Percentiles rank a stretch among this genome's conserved stretches.
Conservation (phyloP, 768 basidiomycete genomes). For the Pisolithus orientalis region DNA sequence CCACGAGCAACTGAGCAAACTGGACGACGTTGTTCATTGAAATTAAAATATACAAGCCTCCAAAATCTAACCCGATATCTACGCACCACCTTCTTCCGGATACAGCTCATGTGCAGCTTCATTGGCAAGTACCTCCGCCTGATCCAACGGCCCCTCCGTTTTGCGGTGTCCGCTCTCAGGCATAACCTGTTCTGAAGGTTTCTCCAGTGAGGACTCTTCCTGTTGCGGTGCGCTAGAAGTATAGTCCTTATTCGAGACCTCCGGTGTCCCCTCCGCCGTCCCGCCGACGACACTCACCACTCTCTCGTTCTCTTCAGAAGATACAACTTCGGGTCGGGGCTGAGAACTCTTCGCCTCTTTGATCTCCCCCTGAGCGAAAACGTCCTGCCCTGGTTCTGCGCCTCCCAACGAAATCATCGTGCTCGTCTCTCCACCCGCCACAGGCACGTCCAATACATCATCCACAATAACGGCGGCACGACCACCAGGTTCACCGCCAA, state of each 20-base stretch:
- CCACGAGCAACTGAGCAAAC: background rate
- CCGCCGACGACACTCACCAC: background rate
- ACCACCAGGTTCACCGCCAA: slow-evolving; percentile 49
- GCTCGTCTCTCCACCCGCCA: slow-evolving; percentile 16
- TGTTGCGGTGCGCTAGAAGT: background rate
- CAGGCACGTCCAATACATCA: slow-evolving; percentile 17
- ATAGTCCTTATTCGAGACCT: background rate
- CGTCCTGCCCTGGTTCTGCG: slow-evolving; percentile 68
- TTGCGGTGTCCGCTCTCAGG: slow-evolving; percentile 6
- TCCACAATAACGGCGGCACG: slow-evolving; percentile 50
- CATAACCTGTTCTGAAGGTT: slow-evolving; percentile 5
- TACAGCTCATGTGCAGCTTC: slow-evolving; percentile 51
- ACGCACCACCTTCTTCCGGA: slow-evolving; percentile 22
- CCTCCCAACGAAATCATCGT: slow-evolving; percentile 42
- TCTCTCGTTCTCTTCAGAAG: slow-evolving; percentile 3
- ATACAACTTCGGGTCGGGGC: background rate
- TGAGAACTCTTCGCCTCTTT: slow-evolving; percentile 43
- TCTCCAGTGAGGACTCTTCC: slow-evolving; percentile 3
- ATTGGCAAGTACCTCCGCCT: slow-evolving; percentile 44
- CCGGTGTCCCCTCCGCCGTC: background rate
- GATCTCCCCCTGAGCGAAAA: slow-evolving; percentile 52
- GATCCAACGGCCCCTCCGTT: slow-evolving; percentile 39
- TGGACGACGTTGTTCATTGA: background rate
- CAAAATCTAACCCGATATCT: slow-evolving; percentile 11
- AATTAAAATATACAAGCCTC: background rate